These are phyloP conservation scores for Beauveria pseudobassiana DNA, from an alignment of 2,329 filamentous ascomycete species.

Conservation along the genomic window DNA sequence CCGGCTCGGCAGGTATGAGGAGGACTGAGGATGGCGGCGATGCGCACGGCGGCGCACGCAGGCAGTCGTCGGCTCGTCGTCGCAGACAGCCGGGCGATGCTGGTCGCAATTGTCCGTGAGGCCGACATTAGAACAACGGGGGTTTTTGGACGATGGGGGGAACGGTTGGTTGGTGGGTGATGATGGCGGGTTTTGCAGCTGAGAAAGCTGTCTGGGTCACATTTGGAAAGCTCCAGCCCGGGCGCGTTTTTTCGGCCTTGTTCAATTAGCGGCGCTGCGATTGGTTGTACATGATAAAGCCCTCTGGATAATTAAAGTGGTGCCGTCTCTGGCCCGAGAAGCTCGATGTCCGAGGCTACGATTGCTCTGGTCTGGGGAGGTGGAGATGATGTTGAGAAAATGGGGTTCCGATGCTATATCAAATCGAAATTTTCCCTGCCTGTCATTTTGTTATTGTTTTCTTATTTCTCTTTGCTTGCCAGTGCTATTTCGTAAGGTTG, in stretches of 20 bases:
- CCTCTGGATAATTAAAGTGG: neutral
- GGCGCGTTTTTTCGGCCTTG: neutral
- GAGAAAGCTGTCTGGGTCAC: neutral
- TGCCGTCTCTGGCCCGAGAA: neutral
- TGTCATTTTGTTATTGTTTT: neutral
- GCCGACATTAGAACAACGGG: conserved; percentile 20
- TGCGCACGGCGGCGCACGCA: conserved; percentile 18
- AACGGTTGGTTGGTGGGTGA: conserved; percentile 5
- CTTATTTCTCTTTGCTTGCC: no score
- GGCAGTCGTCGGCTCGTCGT: conserved; percentile 21
- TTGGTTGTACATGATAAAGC: neutral
- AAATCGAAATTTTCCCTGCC: neutral
- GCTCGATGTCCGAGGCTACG: neutral
- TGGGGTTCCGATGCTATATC: neutral
- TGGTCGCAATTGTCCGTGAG: conserved; percentile 25
- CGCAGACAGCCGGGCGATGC: conserved; percentile 26
- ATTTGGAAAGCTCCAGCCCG: neutral
- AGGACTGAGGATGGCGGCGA: conserved; percentile 14
- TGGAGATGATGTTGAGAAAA: neutral
- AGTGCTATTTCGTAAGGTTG: no score
- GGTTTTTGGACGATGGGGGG: no score
- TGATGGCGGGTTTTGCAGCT: neutral
- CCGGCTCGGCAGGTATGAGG: conserved; percentile 1
- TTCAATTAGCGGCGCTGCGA: conserved; percentile 7
- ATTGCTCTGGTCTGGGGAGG: neutral